Base-by-base conservation (phyloP, 2,329 filamentous ascomycete species). In the Cyphellophora attinorum region DNA sequence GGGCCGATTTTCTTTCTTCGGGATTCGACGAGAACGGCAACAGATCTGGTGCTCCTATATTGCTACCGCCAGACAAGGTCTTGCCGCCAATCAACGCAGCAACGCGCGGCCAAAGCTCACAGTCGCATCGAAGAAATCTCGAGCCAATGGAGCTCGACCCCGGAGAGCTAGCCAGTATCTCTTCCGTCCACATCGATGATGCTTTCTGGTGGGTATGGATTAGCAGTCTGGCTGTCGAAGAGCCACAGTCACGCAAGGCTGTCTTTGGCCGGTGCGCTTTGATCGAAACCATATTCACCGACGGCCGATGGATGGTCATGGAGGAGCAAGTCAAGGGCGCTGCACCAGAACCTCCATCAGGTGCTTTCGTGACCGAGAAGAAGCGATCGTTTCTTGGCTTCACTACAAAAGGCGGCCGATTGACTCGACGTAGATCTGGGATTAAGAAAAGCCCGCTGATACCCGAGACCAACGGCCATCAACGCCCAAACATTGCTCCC, bases 151-250 rank as follows among this genome's bases (percentile, higher is more conserved):
- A 75, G 27, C 67, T 95, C 1, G 86, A 95, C 45, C 91, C 89
- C 1, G 91, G 86, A 33, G 91, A 98, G 67, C 70, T 98, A 38
- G 91, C 91, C 18, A 96, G 86, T 54, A 94, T 98, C 52, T 82
- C 75, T 15, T 73, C 73, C 23, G 74, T 96, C 38, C 80, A 91
- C 43, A 68, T 98, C 4, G 91, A 98, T 50, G 89, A 96, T 56
- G 81, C 86, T 1, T 98, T 98, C 58, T 98, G 91, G 91, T 96
- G 91, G 89, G 91, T 96, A 3, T 98, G 91, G 91, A 96, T 98
- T 71, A 93, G 78, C 49, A 96, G 89, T 67, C 65, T 98, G 51
- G 86, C 89, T 2, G 82, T 79, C 1, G 91, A 98, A 52, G 91
- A 98, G 61, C 83, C 88, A 0, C 61, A 77, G 0, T 72, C 80